phyloP scores from a whole-genome alignment of 495 filamentous ascomycete species.

The Opeltia flavorubescens region DNA sequence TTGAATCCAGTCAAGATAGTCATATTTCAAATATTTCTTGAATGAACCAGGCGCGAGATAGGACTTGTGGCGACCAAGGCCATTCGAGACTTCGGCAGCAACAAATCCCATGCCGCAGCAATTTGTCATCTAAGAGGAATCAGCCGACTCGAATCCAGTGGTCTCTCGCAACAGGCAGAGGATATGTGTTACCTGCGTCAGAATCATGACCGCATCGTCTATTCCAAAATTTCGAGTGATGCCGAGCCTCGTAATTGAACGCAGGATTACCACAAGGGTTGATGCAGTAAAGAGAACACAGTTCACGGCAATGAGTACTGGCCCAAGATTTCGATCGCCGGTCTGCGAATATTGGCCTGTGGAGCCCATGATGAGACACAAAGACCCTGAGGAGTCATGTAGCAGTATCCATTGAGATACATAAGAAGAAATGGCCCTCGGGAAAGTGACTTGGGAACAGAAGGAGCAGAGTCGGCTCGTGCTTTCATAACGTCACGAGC shows the following conservation, averaged over 20 bases:
- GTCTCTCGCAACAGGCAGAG: background rate
- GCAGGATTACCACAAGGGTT: constrained; percentile 2
- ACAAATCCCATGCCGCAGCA: constrained; percentile 8
- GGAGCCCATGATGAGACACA: background rate
- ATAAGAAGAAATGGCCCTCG: too few species aligned
- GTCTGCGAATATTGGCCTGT: background rate
- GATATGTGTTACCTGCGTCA: background rate
- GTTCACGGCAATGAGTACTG: constrained; percentile 5
- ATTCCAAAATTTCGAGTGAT: constrained; percentile 6
- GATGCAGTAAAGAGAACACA: constrained; percentile 3
- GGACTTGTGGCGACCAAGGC: constrained; percentile 4
- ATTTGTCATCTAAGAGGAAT: background rate
- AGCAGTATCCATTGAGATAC: too few species aligned
- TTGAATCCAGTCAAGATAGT: constrained; percentile 8
- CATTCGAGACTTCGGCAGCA: constrained; percentile 2
- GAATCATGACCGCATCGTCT: constrained; percentile 5
- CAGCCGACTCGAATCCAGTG: too few species aligned
- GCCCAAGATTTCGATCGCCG: constrained; percentile 5
- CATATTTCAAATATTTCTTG: constrained; percentile 9
- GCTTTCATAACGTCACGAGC: too few species aligned
- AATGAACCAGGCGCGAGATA: constrained; percentile 1
- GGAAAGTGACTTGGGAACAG: too few species aligned
- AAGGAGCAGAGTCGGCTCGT: too few species aligned
- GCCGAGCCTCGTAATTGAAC: constrained; percentile 1
- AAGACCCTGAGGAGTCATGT: too few species aligned